Evolutionary conservation across 2,329 filamentous ascomycete species (phyloP), one percentile per base, ranked within the genome.

Genomic region (Byssothecium circinans): DNA sequence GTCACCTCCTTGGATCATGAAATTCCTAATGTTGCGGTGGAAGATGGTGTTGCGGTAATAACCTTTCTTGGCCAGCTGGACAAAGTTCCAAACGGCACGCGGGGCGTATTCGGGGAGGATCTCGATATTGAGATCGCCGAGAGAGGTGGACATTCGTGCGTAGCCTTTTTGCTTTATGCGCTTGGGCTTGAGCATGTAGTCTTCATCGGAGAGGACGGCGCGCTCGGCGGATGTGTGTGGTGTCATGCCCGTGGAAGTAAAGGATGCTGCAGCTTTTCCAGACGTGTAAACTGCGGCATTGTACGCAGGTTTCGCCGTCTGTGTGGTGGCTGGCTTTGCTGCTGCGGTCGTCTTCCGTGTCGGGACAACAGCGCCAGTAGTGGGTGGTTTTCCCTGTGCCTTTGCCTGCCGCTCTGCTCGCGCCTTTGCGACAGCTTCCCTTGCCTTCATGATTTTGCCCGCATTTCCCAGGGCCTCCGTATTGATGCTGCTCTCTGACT

Each of bases 1-100:
- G 67, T 99, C 94, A 30, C 94, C 94, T 35, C 92, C 92, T 70
- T 99, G 94, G 32, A 99, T 89, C 94, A 99, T 99, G 69, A 99
- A 99, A 60, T 88, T 89, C 48, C 86, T 86, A 61, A 99, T 96
- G 68, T 95, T 96, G 53, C 94, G 85, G 71, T 99, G 94, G 67
- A 99, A 99, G 11, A 81, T 72, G 2, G 96, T 86, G 54, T 82
- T 83, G 42, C 83, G 84, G 75, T 97, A 99, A 72, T 96, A 96
- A 1, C 92, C 92, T 57, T 87, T 89, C 65, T 96, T 88, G 1
- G 91, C 84, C 4, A 99, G 77, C 46, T 88, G 85, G 43, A 95
- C 83, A 65, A 99, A 99, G 70, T 99, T 99, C 90, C 92, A 99
- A 1, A 97, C 94, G 0, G 94, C 91, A 60, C 88, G 88, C 1